Base-by-base conservation (phyloP, 176 grass and related monocot species). In the Musa beccarii region DNA sequence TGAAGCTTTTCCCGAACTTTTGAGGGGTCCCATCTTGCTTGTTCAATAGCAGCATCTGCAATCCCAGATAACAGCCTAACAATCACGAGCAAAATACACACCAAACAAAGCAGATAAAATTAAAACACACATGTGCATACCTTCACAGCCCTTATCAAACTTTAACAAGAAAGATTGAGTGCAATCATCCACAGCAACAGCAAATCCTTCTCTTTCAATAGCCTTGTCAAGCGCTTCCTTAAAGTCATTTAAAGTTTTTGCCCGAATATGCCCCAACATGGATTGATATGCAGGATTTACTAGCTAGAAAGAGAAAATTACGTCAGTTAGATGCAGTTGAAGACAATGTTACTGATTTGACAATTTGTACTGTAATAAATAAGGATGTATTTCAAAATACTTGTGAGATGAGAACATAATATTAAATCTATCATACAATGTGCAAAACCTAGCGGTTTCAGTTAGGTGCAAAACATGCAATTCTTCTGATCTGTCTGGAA, bases 1-100 rank as follows among this genome's bases (percentile, higher is more conserved):
- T 76, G 86, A 84, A 99, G 86, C 79, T 99, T 95, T 78, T 99
- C 96, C 72, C 82, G 85, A 75, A 92, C 76, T 89, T 94, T 99
- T 9, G 83, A 94, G 63, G 89, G 78, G 50, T 99, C 86, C 96
- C 96, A 99, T 19, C 83, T 94, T 81, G 89, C 89, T 94, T 94
- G 96, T 71, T 92, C 77, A 78, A 99, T 92, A 82, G 86, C 78
- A 81, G 88, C 91, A 87, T 94, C 96, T 99, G 86, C 61, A 29
- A 84, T 73, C 72, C 53, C 34, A 5, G 34, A 43, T 16, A 26
- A 68, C 6, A 29, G 14, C 24, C 24, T 34, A 34, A 68, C 65
- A 68, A 16, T 26, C 65, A 68, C 13, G 34, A 68, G 13, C 65
- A 68, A 3, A 34, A 68, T 5, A 43, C 75, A 76, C 72, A 68